Base-by-base conservation (phyloP, 805 yeast genomes). In the Yarrowia sp. region DNA sequence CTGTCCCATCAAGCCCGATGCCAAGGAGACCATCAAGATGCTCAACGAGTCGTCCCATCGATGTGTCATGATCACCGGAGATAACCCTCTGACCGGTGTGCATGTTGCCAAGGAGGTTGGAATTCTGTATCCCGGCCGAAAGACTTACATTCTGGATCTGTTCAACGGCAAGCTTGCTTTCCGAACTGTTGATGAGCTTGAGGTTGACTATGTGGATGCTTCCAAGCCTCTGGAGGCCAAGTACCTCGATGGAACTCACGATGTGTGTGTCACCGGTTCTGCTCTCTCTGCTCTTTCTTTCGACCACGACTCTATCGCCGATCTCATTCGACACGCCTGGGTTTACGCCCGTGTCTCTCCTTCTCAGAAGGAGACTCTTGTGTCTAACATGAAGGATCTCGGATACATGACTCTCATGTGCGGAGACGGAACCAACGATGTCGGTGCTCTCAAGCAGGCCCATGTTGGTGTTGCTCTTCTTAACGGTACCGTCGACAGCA, bases 361-460 rank as follows among this genome's bases (percentile, higher is more conserved):
- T 44, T 73, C 88, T 31, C 99, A 95, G 79, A 95, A 95, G 78
- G 99, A 95, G 77, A 91, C 88, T 70, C 86, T 95, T 71, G 81
- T 95, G 72, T 87, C 86, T 67, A 84, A 92, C 42, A 84, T 90
- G 75, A 95, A 93, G 76, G 87, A 85, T 68, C 83, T 90, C 75
- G 97, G 97, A 31, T 95, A 93, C 78, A 88, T 85, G 73, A 95
- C 98, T 28, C 83, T 95, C 71, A 95, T 95, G 99, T 95, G 99
- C 78, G 99, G 99, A 81, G 99, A 95, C 78, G 99, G 99, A 78
- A 95, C 99, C n/a, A 95, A 95, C 74, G 99, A 95, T 81, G 99
- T 95, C 60, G 99, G 99, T 77, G 99, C 99, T 64, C 84, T 95
- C 78, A 95, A 95, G 77, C 98, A 95, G 80, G 98, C 99, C 1